Evolutionary conservation across 495 filamentous ascomycete genomes (phyloP), one percentile per base, ranked within the genome.

Genomic region (Penicillium coprophilum): DNA sequence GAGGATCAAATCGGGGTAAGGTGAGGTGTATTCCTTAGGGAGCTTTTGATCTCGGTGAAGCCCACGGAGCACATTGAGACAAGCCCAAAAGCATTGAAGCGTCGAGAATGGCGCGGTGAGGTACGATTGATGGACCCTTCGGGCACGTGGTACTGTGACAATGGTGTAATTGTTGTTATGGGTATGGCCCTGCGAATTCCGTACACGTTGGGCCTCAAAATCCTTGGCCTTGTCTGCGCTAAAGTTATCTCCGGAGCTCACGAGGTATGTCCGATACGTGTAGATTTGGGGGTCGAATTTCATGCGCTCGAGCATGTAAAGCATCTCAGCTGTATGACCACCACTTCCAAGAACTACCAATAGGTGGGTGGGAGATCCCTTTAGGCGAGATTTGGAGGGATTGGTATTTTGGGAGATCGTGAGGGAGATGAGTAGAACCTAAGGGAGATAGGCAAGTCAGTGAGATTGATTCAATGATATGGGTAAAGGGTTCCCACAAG

Each of bases 261-360:
- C 78, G 13, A 96, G 75, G 70, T 96, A 98, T 51, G 89, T 93
- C 19, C 94, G 84, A 64, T 89, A 85, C 5, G 75, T 80, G 65
- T 82, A 86, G 39, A 80, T 69, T 15, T 74, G 70, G 0, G 71
- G 67, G 51, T 81, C 67, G 20, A 80, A 67, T 20, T 60, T 47
- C 43, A 74, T 71, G 27, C 79, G 74, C 23, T 79, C 69, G 23
- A 97, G 78, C 71, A 95, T 86, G 56, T 86, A 83, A 43, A 96
- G 75, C 89, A 97, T 95, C 76, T 98, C 94, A 12, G 90, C 83
- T 1, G 93, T 96, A 75, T 98, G 94, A 5, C 94, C 94, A 54
- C 94, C 94, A 27, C 88, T 93, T 38, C 94, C 94, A 50, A 97
- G 86, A 49, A 97, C 83, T 54, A 95, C 80, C 23, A 96, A 76